Conservation (phyloP, 306 rosid genomes). For the Senna siamea region DNA sequence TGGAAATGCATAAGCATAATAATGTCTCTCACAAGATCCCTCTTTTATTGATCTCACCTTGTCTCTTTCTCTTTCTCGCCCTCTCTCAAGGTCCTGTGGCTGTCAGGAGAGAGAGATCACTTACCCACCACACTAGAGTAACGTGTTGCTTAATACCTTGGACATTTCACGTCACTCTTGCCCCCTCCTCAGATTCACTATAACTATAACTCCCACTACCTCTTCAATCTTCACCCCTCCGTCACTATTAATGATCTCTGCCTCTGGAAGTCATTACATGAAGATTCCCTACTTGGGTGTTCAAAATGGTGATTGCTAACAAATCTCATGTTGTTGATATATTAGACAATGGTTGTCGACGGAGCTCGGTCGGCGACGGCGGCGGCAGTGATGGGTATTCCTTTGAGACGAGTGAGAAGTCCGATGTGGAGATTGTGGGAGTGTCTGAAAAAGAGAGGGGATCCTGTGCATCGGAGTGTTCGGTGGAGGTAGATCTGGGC, state of each 20-base stretch:
- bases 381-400: slow-evolving; percentile 3
- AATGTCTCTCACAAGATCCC: not conserved
- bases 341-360: slow-evolving; percentile 28
- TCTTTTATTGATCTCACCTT: not conserved
- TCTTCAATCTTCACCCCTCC: slow-evolving; percentile 24
- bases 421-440: slow-evolving; percentile 53
- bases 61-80: not conserved
- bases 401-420: slow-evolving; percentile 13
- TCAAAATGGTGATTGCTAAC: slow-evolving; percentile 45
- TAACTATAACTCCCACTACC: slow-evolving; percentile 4
- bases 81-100: slow-evolving; percentile 35
- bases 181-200: not conserved
- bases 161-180: slow-evolving; percentile 22
- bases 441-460: slow-evolving; percentile 40
- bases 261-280: slow-evolving; percentile 54
- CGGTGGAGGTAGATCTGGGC: slow-evolving; percentile 60
- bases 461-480: slow-evolving; percentile 49
- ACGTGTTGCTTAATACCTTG: slow-evolving; percentile 25
- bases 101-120: slow-evolving; percentile 34
- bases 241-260: slow-evolving; percentile 41
- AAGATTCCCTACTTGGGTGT: slow-evolving; percentile 49
- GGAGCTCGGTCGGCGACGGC: slow-evolving; percentile 36
- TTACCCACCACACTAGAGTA: slow-evolving; percentile 37
- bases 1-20: not conserved
- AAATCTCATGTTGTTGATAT: slow-evolving; percentile 45